phyloP scores from a whole-genome alignment of 805 yeast species.

The Candida silvicultrix region DNA sequence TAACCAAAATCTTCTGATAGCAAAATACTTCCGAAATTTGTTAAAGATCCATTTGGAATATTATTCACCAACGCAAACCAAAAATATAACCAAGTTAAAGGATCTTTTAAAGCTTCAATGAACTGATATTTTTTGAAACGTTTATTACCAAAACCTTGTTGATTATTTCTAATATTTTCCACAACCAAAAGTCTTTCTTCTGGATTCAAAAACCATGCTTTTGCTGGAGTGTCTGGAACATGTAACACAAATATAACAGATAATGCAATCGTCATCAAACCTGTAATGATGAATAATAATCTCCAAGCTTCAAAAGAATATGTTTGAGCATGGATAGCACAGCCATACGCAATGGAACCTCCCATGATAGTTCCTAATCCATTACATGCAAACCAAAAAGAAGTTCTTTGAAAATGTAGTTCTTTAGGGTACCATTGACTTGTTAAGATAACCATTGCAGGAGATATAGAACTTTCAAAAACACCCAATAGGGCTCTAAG shows the following conservation, averaged over 20 bases:
- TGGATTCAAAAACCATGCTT: slow-evolving; percentile 31
- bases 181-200: slow-evolving; percentile 35
- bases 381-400: slow-evolving; percentile 25
- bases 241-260: slow-evolving; percentile 36
- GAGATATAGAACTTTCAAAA: slow-evolving; percentile 36
- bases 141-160: slow-evolving; percentile 38
- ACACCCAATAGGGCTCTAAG: slow-evolving; percentile 42
- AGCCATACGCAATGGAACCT: slow-evolving; percentile 40
- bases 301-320: slow-evolving; percentile 44
- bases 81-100: slow-evolving; percentile 32
- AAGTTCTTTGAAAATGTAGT: slow-evolving; percentile 26
- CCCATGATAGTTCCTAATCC: slow-evolving; percentile 36
- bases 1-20: slow-evolving; percentile 23
- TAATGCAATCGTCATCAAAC: slow-evolving; percentile 42
- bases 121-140: slow-evolving; percentile 32
- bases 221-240: slow-evolving; percentile 42
- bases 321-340: slow-evolving; percentile 23
- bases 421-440: slow-evolving; percentile 16
- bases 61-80: slow-evolving; percentile 24
- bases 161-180: slow-evolving; percentile 36
- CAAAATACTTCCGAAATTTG: slow-evolving; percentile 36
- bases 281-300: slow-evolving; percentile 44
- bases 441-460: slow-evolving; percentile 16
- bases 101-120: slow-evolving; percentile 33
- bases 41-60: slow-evolving; percentile 40